Evolutionary conservation across 345 rosid genomes (phyloP).

Genomic region (Lagerstroemia speciosa): DNA sequence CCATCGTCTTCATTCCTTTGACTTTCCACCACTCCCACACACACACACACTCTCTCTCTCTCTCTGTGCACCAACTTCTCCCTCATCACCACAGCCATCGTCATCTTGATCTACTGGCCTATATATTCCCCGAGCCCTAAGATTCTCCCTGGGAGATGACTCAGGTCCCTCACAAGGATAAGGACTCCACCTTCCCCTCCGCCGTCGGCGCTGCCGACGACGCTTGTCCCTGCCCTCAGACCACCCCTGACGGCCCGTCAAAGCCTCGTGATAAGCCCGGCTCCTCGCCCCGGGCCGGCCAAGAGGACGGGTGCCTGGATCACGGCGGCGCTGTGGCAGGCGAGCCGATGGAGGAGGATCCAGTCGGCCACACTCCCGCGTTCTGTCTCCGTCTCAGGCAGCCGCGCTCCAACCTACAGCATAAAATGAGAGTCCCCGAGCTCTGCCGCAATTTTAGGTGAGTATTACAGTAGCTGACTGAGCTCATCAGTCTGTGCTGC

Average conservation of each 20-base stretch:
- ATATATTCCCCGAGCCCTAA: constrained; percentile 26
- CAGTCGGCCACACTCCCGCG: constrained; percentile 67
- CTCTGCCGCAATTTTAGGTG: constrained; percentile 61
- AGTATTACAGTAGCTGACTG: not conserved
- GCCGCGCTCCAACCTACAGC: constrained; percentile 69
- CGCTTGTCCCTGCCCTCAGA: constrained; percentile 14
- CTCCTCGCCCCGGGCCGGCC: not conserved
- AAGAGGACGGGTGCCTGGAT: constrained; percentile 21
- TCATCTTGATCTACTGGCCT: constrained; percentile 2
- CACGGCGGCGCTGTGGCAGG: constrained; percentile 12
- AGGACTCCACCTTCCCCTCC: constrained; percentile 52
- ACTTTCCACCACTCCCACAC: constrained; percentile 68
- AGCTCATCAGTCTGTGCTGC: not conserved
- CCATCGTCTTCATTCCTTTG: constrained; percentile 88
- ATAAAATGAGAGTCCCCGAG: constrained; percentile 36
- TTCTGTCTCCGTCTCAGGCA: constrained; percentile 81
- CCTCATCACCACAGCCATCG: constrained; percentile 3
- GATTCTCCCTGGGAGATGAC: constrained; percentile 25
- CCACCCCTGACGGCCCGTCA: not conserved
- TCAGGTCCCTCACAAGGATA: constrained; percentile 12
- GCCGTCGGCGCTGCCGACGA: constrained; percentile 77
- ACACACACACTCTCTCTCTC: constrained; percentile 20
- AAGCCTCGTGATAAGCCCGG: constrained; percentile 18
- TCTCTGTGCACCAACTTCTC: constrained; percentile 7
- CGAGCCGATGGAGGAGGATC: constrained; percentile 73